Evolutionary conservation across 2,329 filamentous ascomycete species (phyloP).

Genomic region (Alternaria sp.): DNA sequence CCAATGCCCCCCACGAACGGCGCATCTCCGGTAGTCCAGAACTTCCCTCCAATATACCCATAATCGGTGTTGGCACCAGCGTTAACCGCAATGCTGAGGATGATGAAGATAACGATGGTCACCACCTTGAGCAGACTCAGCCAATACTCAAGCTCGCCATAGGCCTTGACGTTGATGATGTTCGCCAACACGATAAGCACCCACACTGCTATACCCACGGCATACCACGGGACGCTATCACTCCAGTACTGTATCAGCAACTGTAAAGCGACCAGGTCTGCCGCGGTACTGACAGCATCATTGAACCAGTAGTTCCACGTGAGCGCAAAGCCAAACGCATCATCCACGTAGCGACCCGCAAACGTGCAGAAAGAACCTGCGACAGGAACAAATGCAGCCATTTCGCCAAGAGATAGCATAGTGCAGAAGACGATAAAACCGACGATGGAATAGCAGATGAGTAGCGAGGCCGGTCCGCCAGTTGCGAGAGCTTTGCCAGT

Average conservation of each 20-base stretch:
- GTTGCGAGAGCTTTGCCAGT: conserved; percentile 62
- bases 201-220: conserved; percentile 43
- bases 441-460: conserved; percentile 52
- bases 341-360: conserved; percentile 58
- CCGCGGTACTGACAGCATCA: conserved; percentile 45
- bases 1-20: conserved; percentile 42
- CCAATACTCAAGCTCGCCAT: conserved; percentile 52
- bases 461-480: conserved; percentile 51
- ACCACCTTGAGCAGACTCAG: conserved; percentile 46
- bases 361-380: conserved; percentile 44
- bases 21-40: conserved; percentile 72
- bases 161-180: conserved; percentile 49
- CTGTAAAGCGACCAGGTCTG: conserved; percentile 48
- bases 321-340: conserved; percentile 65
- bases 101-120: conserved; percentile 48
- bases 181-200: conserved; percentile 48
- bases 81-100: conserved; percentile 44
- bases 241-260: conserved; percentile 51
- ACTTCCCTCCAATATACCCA: conserved; percentile 64
- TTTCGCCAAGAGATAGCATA: conserved; percentile 51
- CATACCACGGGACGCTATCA: conserved; percentile 45
- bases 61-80: conserved; percentile 36
- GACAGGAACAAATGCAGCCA: conserved; percentile 51
- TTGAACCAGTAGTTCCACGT: conserved; percentile 49
- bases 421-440: conserved; percentile 45